Conservation (phyloP, 2,329 filamentous ascomycete species). For the Cordyceps farinosa region DNA sequence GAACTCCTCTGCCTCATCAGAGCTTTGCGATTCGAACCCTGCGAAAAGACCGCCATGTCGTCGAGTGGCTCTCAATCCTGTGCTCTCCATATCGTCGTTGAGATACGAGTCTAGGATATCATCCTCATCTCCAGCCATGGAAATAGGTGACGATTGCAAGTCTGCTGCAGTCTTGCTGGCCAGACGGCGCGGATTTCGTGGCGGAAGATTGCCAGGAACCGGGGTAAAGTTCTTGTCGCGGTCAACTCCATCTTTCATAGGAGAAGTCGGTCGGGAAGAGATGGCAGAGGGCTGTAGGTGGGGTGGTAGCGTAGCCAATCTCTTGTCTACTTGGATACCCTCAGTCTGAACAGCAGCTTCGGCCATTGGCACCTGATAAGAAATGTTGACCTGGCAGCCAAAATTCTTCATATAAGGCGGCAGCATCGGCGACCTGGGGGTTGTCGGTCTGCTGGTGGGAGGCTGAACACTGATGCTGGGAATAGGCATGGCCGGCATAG, state of each 20-base stretch:
- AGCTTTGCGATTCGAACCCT: constrained; percentile 71
- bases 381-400: constrained; percentile 68
- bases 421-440: constrained; percentile 68
- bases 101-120: constrained; percentile 62
- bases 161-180: constrained; percentile 44
- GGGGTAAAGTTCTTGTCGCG: constrained; percentile 47
- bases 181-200: constrained; percentile 58
- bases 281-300: constrained; percentile 79
- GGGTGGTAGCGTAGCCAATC: constrained; percentile 68
- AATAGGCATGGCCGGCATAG: constrained; percentile 51
- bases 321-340: constrained; percentile 78
- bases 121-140: constrained; percentile 41
- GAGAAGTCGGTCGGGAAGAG: constrained; percentile 56
- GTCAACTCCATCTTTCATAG: constrained; percentile 33
- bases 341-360: constrained; percentile 72
- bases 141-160: constrained; percentile 34
- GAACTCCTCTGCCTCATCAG: constrained; percentile 63
- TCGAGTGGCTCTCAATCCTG: constrained; percentile 64
- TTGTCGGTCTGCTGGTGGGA: constrained; percentile 76
- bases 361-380: constrained; percentile 23
- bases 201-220: constrained; percentile 51
- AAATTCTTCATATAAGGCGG: constrained; percentile 81
- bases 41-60: constrained; percentile 83
- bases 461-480: constrained; percentile 91
- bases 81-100: constrained; percentile 64